Percentiles rank a stretch among this genome's conserved stretches.
Conservation (phyloP, 371 early-diverging fungal species). For the Apophysomyces sp. region DNA sequence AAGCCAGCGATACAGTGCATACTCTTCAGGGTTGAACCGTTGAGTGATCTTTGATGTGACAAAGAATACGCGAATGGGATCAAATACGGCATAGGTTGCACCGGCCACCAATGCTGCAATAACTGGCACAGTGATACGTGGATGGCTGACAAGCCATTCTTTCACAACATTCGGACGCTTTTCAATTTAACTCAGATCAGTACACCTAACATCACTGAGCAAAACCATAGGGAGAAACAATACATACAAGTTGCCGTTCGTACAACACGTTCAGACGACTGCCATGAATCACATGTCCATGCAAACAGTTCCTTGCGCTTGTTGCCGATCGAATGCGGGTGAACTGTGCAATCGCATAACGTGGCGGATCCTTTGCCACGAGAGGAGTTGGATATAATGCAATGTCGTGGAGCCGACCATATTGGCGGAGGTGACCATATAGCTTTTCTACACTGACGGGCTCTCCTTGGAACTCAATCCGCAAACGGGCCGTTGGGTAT, state of each 20-base stretch:
- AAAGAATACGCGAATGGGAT: constrained; percentile 87
- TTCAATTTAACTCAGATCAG: not conserved
- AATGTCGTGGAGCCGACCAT: constrained; percentile 84
- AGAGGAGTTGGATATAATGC: constrained; percentile 51
- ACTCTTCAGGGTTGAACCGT: constrained; percentile 70
- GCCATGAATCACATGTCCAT: constrained; percentile 68
- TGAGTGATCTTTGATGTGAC: constrained; percentile 80
- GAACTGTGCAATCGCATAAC: constrained; percentile 80
- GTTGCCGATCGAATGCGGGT: constrained; percentile 77
- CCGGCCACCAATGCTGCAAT: constrained; percentile 77
- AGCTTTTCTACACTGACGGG: constrained; percentile 68
- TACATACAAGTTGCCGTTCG: constrained; percentile 57
- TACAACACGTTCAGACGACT: constrained; percentile 72
- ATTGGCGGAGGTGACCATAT: constrained; percentile 74
- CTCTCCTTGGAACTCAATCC: constrained; percentile 75
- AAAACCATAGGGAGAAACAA: too few species aligned
- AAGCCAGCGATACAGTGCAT: constrained; percentile 64
- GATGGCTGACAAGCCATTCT: constrained; percentile 72
- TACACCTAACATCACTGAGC: not conserved
- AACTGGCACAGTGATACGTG: constrained; percentile 71
- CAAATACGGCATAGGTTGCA: constrained; percentile 83
- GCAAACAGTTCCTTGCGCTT: constrained; percentile 87
- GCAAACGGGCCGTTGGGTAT: constrained; percentile 66
- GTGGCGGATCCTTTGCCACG: constrained; percentile 69
- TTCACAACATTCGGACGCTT: constrained; percentile 62